These are phyloP conservation scores for Salmacisia buchloeana DNA, from an alignment of 1,284 basidiomycete species.

Conservation along the genomic window DNA sequence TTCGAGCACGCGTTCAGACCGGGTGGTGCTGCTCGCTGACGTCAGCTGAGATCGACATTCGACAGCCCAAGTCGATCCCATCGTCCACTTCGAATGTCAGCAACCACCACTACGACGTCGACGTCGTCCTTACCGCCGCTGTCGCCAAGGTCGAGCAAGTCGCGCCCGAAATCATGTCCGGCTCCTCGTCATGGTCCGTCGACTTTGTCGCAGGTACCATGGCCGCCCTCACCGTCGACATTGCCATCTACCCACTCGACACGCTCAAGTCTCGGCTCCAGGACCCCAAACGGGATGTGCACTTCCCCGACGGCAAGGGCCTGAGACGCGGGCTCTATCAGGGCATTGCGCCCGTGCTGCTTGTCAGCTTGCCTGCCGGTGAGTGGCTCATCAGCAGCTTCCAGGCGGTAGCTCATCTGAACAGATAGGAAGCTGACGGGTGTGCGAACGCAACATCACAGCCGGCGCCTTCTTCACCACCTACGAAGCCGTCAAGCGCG, in stretches of 20 bases:
- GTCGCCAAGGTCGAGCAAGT: too few species aligned
- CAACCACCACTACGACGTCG: too few species aligned
- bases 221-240: conserved; percentile 17
- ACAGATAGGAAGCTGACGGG: background rate
- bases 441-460: background rate
- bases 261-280: conserved; percentile 21
- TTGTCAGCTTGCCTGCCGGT: conserved; percentile 18
- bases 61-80: too few species aligned
- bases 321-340: conserved; percentile 19
- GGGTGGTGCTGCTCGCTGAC: too few species aligned
- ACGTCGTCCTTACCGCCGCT: too few species aligned
- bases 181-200: too few species aligned
- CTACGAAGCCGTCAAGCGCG: conserved; percentile 33
- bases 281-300: conserved; percentile 8
- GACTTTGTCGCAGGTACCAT: conserved; percentile 16
- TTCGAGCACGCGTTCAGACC: too few species aligned
- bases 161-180: too few species aligned
- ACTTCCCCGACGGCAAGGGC: conserved; percentile 15
- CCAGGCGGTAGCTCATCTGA: background rate
- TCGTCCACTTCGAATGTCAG: too few species aligned
- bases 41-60: too few species aligned
- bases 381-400: background rate
- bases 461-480: conserved; percentile 41
- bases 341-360: conserved; percentile 19
- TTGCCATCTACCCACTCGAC: conserved; percentile 18